A percentile compares a stretch with the other conserved stretches of the same genome.
Conservation (phyloP, 768 basidiomycete genomes). For the Fomitopsis serialis region DNA sequence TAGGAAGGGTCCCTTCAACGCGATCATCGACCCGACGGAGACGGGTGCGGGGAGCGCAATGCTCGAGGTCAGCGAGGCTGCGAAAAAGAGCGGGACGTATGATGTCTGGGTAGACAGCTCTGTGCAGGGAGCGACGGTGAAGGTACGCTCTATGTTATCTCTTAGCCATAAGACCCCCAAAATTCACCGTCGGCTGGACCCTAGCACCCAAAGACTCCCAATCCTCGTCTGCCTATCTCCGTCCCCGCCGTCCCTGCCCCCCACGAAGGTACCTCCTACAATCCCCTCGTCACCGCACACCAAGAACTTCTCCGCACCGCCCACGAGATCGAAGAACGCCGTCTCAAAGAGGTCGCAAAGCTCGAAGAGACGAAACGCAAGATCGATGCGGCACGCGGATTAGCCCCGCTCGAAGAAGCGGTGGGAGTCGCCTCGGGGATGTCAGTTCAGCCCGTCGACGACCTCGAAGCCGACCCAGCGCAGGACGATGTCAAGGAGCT, state of each 20-base stretch:
- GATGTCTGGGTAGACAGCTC: slow-evolving; percentile 49
- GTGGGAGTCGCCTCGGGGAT: slow-evolving; percentile 56
- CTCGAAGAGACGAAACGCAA: slow-evolving; percentile 48
- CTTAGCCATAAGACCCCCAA: too few species aligned
- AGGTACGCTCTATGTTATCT: slow-evolving; percentile 34
- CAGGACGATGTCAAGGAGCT: slow-evolving; percentile 23
- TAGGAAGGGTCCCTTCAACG: slow-evolving; percentile 69
- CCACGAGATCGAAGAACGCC: slow-evolving; percentile 56
- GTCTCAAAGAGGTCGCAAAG: slow-evolving; percentile 47
- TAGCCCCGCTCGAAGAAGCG: slow-evolving; percentile 26
- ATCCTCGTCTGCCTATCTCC: slow-evolving; percentile 48
- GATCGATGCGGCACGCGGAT: slow-evolving; percentile 43
- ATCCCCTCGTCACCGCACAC: slow-evolving; percentile 73
- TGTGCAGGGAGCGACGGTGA: slow-evolving; percentile 35
- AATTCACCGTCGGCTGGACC: background rate
- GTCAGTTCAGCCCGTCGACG: slow-evolving; percentile 47
- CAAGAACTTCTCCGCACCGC: slow-evolving; percentile 66
- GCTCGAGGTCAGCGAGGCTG: slow-evolving; percentile 63
- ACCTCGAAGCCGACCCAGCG: slow-evolving; percentile 27
- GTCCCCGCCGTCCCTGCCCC: slow-evolving; percentile 66
- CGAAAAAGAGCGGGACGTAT: slow-evolving; percentile 59
- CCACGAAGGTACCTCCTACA: slow-evolving; percentile 85
- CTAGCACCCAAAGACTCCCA: slow-evolving; percentile 45
- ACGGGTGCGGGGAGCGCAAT: slow-evolving; percentile 59
- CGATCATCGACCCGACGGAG: slow-evolving; percentile 62